Base-by-base conservation (phyloP, 2,329 filamentous ascomycete species). In the Coniochaeta hoffmannii region DNA sequence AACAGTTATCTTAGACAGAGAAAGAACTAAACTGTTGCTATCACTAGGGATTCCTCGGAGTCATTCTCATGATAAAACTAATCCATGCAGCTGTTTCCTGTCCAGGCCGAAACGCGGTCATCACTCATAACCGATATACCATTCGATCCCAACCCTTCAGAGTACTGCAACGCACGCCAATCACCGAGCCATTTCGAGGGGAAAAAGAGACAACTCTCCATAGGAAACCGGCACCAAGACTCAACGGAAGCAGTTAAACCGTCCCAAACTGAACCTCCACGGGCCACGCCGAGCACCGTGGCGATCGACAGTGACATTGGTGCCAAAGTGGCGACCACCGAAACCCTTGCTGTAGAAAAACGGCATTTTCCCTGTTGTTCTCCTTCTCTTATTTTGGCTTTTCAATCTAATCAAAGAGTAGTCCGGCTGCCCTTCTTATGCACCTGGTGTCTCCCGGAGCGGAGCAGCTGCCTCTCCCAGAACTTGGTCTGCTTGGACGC, bases 321-420 rank as follows among this genome's bases (percentile, higher is more conserved):
- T 79, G 59, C 78, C 78, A 59, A 79, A 74, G 61, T 76, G 76
- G 32, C 73, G 72, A 53, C 73, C 71, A 59, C 78, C 78, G 59
- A 80, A 54, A 52, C 66, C 65, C 61, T 76, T 79, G 54, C 67
- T 67, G 63, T 73, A 79, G 65, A 75, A 76, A 56, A 80, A 66
- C 56, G 72, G 74, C 76, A 79, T 80, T 15, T 38, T 22, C 24
- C 22, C 26, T 49, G 5, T 50, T n/a, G 11, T 30, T 24, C 28
- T 30, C 12, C 24, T 12, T 17, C 44, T 31, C 2, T 50, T 7
- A 7, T 4, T 31, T 14, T 38, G n/a, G 3, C 50, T 38, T 53
- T 2, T 22, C 19, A 9, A 5, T n/a, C 10, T 12, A 36, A n/a
- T 36, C 41, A 51, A n/a, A 51, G 15, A 22, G 49, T 51, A 28